These are phyloP conservation scores for Gastrolobium villosum DNA, from an alignment of 306 rosid genomes.

Conservation along the genomic window DNA sequence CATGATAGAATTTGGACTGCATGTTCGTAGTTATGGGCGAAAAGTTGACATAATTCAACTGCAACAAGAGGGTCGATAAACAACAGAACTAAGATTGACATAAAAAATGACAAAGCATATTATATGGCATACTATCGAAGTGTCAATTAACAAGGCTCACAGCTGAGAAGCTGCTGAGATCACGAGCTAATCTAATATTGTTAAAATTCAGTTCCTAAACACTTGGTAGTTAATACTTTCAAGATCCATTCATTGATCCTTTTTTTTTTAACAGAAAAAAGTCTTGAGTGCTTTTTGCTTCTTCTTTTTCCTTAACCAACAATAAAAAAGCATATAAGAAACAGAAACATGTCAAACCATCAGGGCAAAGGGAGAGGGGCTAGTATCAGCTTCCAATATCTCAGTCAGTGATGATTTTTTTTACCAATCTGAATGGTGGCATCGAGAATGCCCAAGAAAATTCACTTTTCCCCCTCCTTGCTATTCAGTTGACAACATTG, in stretches of 20 bases:
- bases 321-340: background rate
- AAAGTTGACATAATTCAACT: constrained; percentile 57
- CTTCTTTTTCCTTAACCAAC: background rate
- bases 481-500: background rate
- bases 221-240: background rate
- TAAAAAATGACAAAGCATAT: constrained; percentile 16
- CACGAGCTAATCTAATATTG: constrained; percentile 19
- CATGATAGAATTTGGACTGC: constrained; percentile 48
- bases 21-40: constrained; percentile 31
- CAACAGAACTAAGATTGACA: background rate
- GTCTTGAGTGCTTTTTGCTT: too few species aligned
- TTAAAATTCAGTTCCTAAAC: constrained; percentile 1
- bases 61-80: constrained; percentile 29
- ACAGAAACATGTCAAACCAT: constrained; percentile 8
- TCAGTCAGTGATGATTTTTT: constrained; percentile 7
- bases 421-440: constrained; percentile 4
- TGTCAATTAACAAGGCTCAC: constrained; percentile 22
- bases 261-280: background rate
- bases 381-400: background rate
- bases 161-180: constrained; percentile 12
- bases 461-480: background rate
- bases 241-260: background rate
- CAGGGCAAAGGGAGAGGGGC: background rate
- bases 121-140: background rate
- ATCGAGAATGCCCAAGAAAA: constrained; percentile 9